These are phyloP conservation scores for Monosporascus sp. DNA, from an alignment of 2,329 filamentous ascomycete genomes.

Conservation along the genomic window DNA sequence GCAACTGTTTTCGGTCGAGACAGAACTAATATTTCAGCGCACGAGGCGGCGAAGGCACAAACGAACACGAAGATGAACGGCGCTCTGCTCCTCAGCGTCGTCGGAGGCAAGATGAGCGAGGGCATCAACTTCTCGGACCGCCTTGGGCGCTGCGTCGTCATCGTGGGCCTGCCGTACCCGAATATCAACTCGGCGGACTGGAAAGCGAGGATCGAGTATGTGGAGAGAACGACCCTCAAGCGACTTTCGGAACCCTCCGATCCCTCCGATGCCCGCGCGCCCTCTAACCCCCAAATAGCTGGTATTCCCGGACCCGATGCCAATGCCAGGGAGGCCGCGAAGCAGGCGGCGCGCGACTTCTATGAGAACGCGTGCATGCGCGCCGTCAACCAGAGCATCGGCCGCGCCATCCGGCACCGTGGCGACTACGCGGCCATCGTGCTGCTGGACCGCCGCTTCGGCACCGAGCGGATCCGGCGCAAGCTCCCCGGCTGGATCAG, in stretches of 20 bases:
- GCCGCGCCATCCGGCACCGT: slow-evolving; percentile 81
- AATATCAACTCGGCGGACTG: slow-evolving; percentile 87
- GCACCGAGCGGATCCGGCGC: slow-evolving; percentile 61
- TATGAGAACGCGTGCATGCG: slow-evolving; percentile 97
- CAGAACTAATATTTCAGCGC: too few species aligned
- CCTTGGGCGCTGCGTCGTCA: slow-evolving; percentile 81
- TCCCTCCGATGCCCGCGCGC: not conserved
- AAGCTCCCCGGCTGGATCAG: slow-evolving; percentile 91
- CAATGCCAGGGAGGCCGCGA: slow-evolving; percentile 27
- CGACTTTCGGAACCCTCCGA: slow-evolving; percentile 27
- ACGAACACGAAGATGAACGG: slow-evolving; percentile 39
- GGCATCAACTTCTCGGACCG: slow-evolving; percentile 96
- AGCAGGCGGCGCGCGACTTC: slow-evolving; percentile 66
- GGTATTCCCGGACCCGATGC: too few species aligned
- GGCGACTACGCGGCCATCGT: slow-evolving; percentile 89
- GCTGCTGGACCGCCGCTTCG: slow-evolving; percentile 76
- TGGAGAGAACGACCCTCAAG: slow-evolving; percentile 56
- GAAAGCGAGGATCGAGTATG: slow-evolving; percentile 85
- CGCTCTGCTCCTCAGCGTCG: slow-evolving; percentile 80
- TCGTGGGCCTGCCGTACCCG: slow-evolving; percentile 90
- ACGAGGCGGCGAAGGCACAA: not conserved
- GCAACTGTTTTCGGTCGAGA: too few species aligned
- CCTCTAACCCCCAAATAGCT: too few species aligned
- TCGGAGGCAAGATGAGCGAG: slow-evolving; percentile 92
- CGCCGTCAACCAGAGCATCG: slow-evolving; percentile 94